phyloP scores from a whole-genome alignment of 192 early-diverging fungal genomes.

The Gaertneriomyces semiglobifer region DNA sequence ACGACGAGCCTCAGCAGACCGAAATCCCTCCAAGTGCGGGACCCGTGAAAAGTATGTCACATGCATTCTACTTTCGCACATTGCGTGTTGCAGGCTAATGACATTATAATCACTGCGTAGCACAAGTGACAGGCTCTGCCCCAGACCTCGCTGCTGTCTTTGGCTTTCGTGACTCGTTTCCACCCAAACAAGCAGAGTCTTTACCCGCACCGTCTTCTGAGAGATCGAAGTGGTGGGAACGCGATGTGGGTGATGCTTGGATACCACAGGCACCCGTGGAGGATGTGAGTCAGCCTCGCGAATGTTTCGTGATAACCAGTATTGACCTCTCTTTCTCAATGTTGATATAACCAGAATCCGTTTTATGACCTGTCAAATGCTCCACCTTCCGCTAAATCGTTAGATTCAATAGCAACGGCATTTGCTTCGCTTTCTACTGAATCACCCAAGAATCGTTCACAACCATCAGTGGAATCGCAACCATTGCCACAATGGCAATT shows the following conservation, averaged over 20 bases:
- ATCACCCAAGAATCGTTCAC: no score
- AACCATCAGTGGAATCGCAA: no score
- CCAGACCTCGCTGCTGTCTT: background rate
- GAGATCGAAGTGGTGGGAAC: conserved; percentile 29
- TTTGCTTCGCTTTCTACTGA: no score
- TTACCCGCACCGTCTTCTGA: conserved; percentile 35
- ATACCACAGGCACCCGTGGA: conserved; percentile 24
- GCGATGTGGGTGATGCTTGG: conserved; percentile 35
- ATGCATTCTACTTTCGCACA: no score
- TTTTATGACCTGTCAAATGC: background rate
- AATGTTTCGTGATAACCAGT: background rate
- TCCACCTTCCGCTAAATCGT: no score
- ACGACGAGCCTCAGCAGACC: conserved; percentile 16
- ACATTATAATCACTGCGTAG: background rate
- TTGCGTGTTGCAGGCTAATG: background rate
- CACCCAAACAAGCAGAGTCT: background rate
- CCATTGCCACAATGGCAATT: no score
- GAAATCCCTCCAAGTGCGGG: background rate
- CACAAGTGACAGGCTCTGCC: background rate
- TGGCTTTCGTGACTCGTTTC: conserved; percentile 31
- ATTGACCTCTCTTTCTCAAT: background rate
- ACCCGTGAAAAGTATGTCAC: conserved; percentile 1
- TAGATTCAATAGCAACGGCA: no score
- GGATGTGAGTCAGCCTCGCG: conserved; percentile 10
- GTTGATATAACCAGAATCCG: background rate